phyloP scores from a whole-genome alignment of 2,329 filamentous ascomycete genomes.

The Plectosphaerella sp. region DNA sequence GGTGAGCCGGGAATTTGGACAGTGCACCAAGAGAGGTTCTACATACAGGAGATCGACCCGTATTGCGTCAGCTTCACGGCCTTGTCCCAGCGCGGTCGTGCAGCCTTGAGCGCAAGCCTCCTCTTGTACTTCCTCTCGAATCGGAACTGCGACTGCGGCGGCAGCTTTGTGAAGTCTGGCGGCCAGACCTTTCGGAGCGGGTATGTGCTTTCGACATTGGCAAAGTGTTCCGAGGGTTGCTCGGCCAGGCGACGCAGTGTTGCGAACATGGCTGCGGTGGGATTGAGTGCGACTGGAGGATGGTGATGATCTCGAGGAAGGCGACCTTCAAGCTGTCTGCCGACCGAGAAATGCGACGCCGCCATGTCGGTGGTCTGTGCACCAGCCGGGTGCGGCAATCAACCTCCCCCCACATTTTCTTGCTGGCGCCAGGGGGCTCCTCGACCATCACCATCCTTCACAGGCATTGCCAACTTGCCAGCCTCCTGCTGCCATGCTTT shows the following conservation, averaged over 20 bases:
- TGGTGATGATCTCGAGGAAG: background rate
- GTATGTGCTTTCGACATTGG: constrained; percentile 42
- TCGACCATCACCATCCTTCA: too few species aligned
- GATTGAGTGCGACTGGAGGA: background rate
- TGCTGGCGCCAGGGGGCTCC: too few species aligned
- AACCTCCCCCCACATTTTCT: too few species aligned
- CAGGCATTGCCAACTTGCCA: too few species aligned
- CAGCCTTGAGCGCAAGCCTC: constrained; percentile 56
- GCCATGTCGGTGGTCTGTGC: too few species aligned
- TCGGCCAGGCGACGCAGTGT: constrained; percentile 23
- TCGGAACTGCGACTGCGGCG: constrained; percentile 67
- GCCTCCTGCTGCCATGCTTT: too few species aligned
- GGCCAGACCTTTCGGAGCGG: constrained; percentile 72
- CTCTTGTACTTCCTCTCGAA: constrained; percentile 78
- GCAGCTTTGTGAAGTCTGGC: constrained; percentile 68
- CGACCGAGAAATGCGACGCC: too few species aligned
- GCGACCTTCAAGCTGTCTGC: too few species aligned
- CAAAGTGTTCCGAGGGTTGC: constrained; percentile 13
- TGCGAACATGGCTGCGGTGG: constrained; percentile 24
- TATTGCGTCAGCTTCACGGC: constrained; percentile 62
- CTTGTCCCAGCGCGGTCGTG: constrained; percentile 61
- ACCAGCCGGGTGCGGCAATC: too few species aligned
- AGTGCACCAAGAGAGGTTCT: background rate
- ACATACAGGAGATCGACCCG: constrained; percentile 50
- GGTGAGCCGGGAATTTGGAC: background rate